Base-by-base conservation (phyloP, 768 basidiomycete genomes). In the Gymnopilus junonius region DNA sequence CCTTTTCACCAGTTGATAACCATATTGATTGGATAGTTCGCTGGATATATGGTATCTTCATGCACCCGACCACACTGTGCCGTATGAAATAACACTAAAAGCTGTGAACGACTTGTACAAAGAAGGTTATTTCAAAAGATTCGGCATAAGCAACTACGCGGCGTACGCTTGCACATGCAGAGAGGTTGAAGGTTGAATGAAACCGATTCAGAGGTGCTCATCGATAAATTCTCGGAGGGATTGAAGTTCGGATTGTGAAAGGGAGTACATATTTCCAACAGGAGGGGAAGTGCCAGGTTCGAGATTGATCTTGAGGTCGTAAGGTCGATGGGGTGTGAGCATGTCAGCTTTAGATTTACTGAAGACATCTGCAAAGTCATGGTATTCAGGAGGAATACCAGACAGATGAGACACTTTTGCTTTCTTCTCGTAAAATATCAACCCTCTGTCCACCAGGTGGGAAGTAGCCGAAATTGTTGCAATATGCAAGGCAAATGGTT, bases 91-190 rank as follows among this genome's bases (percentile, higher is more conserved):
- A 7, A 89, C 87, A 0, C 65, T 85, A 25, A 81, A 81, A 29
- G 84, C 81, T 14, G 76, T 87, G 2, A 78, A 89, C 48, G 81
- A 83, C 48, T 73, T 88, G 12, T 79, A 88, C 68, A 80, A 83
- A 45, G 81, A 87, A 63, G 88, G 87, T 0, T 78, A 81, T 48
- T 88, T 87, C 69, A 83, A 87, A 62, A 79, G 81, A n/a, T 85
- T 89, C 61, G 87, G 88, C 2, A 76, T 90, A 64, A 88, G 87
- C 67, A 89, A 89, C 71, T 89, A 77, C 59, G 77, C 83, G 4
- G 79, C 88, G 83, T 85, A 43, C 8, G 29, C 25, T 6, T n/a
- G 42, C 11, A 23, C 14, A n/a, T n/a, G n/a, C n/a, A n/a, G n/a
- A n/a, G n/a, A n/a, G n/a, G n/a, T n/a, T n/a, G n/a, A n/a, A n/a